A percentile compares a stretch with the other conserved stretches of the same genome.
Conservation (phyloP, 2,329 filamentous ascomycete genomes). For the Botrytis hyacinthi region DNA sequence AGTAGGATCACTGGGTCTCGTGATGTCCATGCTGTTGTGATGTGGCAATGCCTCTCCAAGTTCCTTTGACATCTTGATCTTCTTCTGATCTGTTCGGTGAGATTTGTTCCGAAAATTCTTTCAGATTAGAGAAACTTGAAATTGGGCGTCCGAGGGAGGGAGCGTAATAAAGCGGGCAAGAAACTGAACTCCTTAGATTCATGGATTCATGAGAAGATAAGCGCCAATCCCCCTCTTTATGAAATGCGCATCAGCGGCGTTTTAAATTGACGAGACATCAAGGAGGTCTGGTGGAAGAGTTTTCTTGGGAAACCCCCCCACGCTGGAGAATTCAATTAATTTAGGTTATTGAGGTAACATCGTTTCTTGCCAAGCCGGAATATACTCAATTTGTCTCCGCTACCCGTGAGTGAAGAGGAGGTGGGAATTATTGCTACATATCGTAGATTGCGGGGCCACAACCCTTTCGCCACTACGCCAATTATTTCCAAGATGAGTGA, state of each 20-base stretch:
- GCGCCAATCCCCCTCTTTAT: slow-evolving; percentile 12
- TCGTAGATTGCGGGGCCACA: slow-evolving; percentile 11
- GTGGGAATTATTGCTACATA: slow-evolving; percentile 2
- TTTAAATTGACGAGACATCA: not conserved
- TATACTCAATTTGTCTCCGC: not conserved
- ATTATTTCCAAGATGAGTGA: slow-evolving; percentile 12
- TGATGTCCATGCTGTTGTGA: not conserved
- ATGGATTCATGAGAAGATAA: slow-evolving; percentile 13
- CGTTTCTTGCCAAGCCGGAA: slow-evolving; percentile 12
- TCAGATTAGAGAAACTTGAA: not conserved
- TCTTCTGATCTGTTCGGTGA: not conserved
- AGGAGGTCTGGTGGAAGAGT: not conserved
- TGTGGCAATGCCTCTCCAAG: not conserved
- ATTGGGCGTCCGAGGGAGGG: not conserved
- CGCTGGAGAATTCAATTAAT: not conserved
- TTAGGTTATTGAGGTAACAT: slow-evolving; percentile 4
- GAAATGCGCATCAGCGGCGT: slow-evolving; percentile 5
- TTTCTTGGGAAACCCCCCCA: not conserved
- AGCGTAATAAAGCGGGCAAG: not conserved
- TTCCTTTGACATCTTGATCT: slow-evolving; percentile 6
- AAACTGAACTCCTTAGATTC: slow-evolving; percentile 1
- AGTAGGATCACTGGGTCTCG: not conserved
- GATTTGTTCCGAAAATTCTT: not conserved
- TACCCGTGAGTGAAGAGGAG: not conserved
- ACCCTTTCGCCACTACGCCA: not conserved